Percentiles rank a stretch among this genome's conserved stretches.
phyloP scores from a whole-genome alignment of 768 basidiomycete genomes.

The Boletus pseudo-olivaceus region DNA sequence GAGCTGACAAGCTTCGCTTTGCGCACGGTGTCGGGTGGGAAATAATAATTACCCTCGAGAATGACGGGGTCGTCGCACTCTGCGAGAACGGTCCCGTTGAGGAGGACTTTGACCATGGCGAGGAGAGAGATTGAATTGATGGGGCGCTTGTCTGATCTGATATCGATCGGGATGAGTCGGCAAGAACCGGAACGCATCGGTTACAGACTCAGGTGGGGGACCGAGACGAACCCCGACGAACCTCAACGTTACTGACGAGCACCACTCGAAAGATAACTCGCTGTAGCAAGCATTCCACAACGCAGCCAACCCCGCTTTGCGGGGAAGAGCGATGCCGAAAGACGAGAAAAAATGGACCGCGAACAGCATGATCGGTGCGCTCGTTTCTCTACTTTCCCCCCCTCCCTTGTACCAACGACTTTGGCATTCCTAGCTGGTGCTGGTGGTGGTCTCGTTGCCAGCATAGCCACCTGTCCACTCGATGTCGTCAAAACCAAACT shows the following conservation, averaged over 20 bases:
- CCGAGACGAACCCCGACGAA: neutral
- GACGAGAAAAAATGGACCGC: conserved; percentile 61
- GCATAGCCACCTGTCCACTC: conserved; percentile 92
- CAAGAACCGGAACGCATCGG: conserved; percentile 17
- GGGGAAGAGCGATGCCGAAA: conserved; percentile 66
- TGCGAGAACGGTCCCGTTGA: conserved; percentile 53
- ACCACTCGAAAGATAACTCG: neutral
- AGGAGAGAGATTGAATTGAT: neutral
- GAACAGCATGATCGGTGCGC: conserved; percentile 79
- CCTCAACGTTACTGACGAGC: neutral
- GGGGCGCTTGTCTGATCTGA: conserved; percentile 2
- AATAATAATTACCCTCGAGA: conserved; percentile 72
- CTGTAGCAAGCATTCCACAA: neutral
- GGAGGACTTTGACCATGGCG: conserved; percentile 45
- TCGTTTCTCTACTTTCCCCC: conserved; percentile 1
- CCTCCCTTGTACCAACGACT: neutral
- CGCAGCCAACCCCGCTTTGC: conserved; percentile 44
- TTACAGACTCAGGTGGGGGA: neutral
- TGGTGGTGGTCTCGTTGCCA: conserved; percentile 89
- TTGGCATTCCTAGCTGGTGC: conserved; percentile 67
- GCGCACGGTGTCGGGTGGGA: conserved; percentile 56
- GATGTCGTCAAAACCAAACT: conserved; percentile 98
- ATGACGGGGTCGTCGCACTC: conserved; percentile 51
- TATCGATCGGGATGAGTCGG: conserved; percentile 6
- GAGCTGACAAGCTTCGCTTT: conserved; percentile 47